Conservation (phyloP, 305 asterid species). For the Solanum hybrid region DNA sequence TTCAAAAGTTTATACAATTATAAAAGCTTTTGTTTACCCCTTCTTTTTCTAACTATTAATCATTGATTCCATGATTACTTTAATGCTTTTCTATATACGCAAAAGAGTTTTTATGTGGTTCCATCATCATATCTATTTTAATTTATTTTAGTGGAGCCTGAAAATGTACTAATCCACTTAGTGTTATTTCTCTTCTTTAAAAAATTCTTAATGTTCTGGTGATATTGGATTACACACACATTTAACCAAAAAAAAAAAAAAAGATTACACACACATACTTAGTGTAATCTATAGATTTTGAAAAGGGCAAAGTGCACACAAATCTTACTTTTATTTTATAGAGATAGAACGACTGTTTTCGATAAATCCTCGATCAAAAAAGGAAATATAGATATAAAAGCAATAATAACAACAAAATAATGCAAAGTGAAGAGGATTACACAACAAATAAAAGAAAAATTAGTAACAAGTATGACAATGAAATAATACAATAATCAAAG, state of each 20-base stretch:
- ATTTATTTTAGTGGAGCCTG: not conserved
- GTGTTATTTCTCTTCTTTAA: not conserved
- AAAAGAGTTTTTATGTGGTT: not conserved
- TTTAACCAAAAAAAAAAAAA: no score
- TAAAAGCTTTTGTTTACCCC: not conserved
- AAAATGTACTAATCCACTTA: not conserved
- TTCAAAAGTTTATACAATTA: not conserved
- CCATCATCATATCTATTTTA: not conserved
- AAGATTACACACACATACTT: no score
- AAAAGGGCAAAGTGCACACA: not conserved
- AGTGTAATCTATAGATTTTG: not conserved
- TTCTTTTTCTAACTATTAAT: not conserved
- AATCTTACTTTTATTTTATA: not conserved
- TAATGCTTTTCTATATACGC: not conserved
- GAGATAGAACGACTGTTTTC: rapidly evolving
- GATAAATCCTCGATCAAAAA: rapidly evolving
- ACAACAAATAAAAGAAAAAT: not conserved
- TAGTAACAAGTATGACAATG: not conserved
- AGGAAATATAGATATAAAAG: not conserved
- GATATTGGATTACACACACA: not conserved
- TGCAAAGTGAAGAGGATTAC: not conserved
- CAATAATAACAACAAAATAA: not conserved
- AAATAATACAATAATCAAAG: not conserved
- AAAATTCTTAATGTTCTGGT: not conserved
- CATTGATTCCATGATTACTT: not conserved